phyloP scores from a whole-genome alignment of 148 eudicot genomes.

The Persicaria tinctoria region DNA sequence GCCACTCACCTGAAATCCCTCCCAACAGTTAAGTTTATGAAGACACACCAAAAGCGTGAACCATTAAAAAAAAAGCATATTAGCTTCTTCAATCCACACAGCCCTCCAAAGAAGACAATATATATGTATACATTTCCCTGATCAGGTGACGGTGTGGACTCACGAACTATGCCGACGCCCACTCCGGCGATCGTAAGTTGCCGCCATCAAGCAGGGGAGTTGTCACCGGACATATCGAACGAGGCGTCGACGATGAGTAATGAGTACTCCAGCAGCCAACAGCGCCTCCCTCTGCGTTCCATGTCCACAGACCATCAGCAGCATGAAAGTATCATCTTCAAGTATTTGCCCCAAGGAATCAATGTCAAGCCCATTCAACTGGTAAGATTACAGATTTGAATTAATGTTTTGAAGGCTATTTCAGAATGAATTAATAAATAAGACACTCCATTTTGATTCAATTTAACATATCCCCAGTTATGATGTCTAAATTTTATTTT shows the following conservation, averaged over 20 bases:
- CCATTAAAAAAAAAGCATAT: not conserved
- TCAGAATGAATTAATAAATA: too few species aligned
- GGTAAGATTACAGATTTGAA: not conserved
- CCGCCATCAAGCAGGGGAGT: not conserved
- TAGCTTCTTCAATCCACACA: not conserved
- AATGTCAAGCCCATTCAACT: constrained; percentile 2
- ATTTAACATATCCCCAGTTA: too few species aligned
- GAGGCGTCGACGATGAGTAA: not conserved
- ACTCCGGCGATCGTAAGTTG: not conserved
- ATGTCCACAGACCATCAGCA: not conserved
- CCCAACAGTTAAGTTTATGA: not conserved
- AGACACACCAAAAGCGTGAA: constrained; percentile 3
- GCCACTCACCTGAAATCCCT: constrained; percentile 9
- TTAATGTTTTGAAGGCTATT: too few species aligned
- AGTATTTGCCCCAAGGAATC: not conserved
- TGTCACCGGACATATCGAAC: not conserved
- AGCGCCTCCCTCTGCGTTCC: not conserved
- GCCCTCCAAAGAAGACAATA: not conserved
- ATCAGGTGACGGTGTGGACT: not conserved
- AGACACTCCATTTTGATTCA: too few species aligned
- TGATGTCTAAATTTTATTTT: too few species aligned
- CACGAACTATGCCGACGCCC: not conserved
- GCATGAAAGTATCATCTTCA: not conserved
- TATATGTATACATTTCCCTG: not conserved
- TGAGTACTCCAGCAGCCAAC: not conserved